phyloP scores from a whole-genome alignment of 306 rosid genomes.

The Cucumis melo region DNA sequence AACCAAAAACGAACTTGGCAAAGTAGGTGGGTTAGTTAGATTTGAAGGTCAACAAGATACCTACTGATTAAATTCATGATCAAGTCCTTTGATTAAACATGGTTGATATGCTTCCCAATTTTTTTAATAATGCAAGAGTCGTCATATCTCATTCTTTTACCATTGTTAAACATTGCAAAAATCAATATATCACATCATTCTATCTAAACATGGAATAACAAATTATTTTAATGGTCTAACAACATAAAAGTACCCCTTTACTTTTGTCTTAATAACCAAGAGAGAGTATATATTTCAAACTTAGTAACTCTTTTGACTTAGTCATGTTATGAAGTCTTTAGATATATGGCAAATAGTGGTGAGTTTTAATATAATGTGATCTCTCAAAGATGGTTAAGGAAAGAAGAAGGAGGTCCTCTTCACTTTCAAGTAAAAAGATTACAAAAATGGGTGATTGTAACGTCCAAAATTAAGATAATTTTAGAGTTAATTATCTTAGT shows the following conservation, averaged over 20 bases:
- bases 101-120: background rate
- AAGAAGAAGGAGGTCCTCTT: too few species aligned
- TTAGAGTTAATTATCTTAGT: too few species aligned
- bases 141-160: background rate
- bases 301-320: background rate
- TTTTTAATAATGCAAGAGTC: background rate
- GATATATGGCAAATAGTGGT: background rate
- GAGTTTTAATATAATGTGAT: background rate
- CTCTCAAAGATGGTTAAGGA: background rate
- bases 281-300: background rate
- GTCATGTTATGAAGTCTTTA: background rate
- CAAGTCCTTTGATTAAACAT: constrained; percentile 1
- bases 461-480: too few species aligned
- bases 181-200: background rate
- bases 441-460: too few species aligned
- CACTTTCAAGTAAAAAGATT: too few species aligned
- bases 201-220: background rate
- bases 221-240: background rate
- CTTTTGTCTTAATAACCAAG: background rate
- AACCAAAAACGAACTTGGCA: background rate
- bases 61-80: constrained; percentile 13
- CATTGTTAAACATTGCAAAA: background rate
- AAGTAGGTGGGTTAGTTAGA: constrained; percentile 20
- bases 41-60: constrained; percentile 15
- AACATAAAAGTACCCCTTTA: background rate